Evolutionary conservation across 2,329 filamentous ascomycete genomes (phyloP), one percentile per base, ranked within the genome.

Genomic region (Hymenoscyphus fructigenus): DNA sequence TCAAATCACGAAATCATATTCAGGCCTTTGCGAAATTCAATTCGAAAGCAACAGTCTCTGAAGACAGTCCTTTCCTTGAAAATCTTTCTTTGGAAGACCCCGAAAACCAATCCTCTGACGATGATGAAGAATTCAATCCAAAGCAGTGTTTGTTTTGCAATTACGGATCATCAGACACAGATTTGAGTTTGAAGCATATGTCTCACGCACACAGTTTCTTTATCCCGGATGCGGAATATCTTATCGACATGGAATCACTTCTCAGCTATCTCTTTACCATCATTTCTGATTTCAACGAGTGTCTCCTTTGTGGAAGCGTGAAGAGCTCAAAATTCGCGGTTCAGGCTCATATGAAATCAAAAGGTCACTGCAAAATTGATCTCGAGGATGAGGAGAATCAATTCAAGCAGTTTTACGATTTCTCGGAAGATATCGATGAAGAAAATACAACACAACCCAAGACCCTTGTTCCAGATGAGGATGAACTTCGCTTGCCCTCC

Each of bases 321-420:
- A 50, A 50, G 44, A 50, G 44, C 44, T 23, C 44, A 4, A 74
- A 76, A 0, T 75, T 81, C 59, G 84, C 78, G 0, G 79, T 80
- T 0, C 81, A 83, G 66, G 81, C 83, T 41, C 84, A 85, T 62
- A 85, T 84, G 82, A 68, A 74, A 0, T 77, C 74, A 2, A 84
- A 81, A 58, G 79, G 80, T 0, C 82, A 85, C 64, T 84, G 82
- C 68, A 77, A 73, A 26, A 74, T 83, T 44, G 75, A 82, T 34
- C 68, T 80, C 0, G 61, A 72, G 0, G 70, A 73, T 2, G 67
- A 75, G 3, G 76, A 74, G n/a, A 74, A 76, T 0, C 79, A 82
- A 53, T 77, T 76, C 14, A 69, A 72, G 28, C 78, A 81, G 2
- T 81, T 82, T 60, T 83, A 79, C 61, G 75, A 80, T 10, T 70